phyloP scores from a whole-genome alignment of 352 stramenopile species.

The Globisporangium echinulatum region DNA sequence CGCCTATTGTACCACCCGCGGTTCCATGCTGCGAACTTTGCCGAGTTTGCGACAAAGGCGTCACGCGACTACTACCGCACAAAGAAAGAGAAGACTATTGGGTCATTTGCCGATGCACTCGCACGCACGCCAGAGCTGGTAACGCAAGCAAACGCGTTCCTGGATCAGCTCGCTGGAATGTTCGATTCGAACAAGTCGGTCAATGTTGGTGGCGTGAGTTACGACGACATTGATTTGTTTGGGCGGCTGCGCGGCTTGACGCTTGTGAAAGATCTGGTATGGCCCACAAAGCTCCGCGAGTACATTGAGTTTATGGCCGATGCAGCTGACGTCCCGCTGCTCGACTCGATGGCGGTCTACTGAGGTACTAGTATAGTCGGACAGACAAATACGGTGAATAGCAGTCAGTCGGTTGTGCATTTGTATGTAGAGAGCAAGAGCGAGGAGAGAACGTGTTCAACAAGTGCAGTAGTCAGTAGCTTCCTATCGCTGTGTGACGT shows the following conservation, averaged over 20 bases:
- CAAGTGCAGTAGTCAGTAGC: too few relatives aligned
- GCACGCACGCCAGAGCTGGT: slow-evolving; percentile 35
- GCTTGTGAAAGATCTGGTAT: slow-evolving; percentile 39
- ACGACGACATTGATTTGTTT: slow-evolving; percentile 55
- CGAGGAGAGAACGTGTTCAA: neutral
- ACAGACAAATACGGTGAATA: too few relatives aligned
- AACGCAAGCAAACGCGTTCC: slow-evolving; percentile 23
- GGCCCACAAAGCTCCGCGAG: slow-evolving; percentile 33
- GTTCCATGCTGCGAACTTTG: slow-evolving; percentile 35
- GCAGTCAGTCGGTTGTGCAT: neutral
- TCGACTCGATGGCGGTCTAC: slow-evolving; percentile 31
- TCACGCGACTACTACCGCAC: slow-evolving; percentile 44
- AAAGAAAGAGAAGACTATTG: slow-evolving; percentile 54
- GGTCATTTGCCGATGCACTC: slow-evolving; percentile 31
- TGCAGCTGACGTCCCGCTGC: slow-evolving; percentile 27
- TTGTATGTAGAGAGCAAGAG: neutral
- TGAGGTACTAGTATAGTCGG: neutral
- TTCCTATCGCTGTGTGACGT: too few relatives aligned
- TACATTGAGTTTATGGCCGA: slow-evolving; percentile 40
- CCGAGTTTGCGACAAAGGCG: slow-evolving; percentile 34
- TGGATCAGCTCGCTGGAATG: slow-evolving; percentile 26
- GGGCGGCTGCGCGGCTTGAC: slow-evolving; percentile 35
- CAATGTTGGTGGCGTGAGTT: slow-evolving; percentile 31
- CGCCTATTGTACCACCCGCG: slow-evolving; percentile 34
- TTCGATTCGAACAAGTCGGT: slow-evolving; percentile 39